These are phyloP conservation scores for Podospora fimiseda DNA, from an alignment of 495 filamentous ascomycete species.

Conservation along the genomic window DNA sequence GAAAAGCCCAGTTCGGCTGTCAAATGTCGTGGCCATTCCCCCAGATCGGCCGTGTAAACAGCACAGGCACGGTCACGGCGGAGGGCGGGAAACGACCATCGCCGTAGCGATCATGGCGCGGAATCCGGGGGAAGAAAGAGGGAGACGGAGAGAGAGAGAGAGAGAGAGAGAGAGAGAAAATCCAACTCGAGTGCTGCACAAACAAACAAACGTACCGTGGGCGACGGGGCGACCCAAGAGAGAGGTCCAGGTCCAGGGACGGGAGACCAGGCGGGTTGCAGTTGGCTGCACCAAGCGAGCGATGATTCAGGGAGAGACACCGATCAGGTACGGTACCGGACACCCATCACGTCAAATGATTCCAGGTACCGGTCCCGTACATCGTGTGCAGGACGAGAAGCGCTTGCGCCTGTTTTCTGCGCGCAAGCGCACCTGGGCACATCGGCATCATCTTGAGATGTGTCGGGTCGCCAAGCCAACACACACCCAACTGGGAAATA, in stretches of 20 bases:
- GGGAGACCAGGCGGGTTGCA: conserved; percentile 9
- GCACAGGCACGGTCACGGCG: not conserved
- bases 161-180: not conserved
- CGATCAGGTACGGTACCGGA: not conserved
- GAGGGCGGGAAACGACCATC: not conserved
- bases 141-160: not conserved
- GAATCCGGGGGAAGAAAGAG: not conserved
- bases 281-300: conserved; percentile 10
- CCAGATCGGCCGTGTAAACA: not conserved
- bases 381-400: too few relatives aligned
- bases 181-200: conserved; percentile 1
- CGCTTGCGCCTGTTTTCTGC: conserved; percentile 4
- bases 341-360: not conserved
- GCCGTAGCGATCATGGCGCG: conserved; percentile 6
- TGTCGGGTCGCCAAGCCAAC: not conserved
- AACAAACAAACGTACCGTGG: not conserved
- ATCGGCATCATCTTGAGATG: too few relatives aligned
- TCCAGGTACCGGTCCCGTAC: conserved; percentile 1
- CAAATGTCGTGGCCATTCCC: too few relatives aligned
- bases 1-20: too few relatives aligned
- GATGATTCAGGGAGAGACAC: not conserved
- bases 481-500: not conserved
- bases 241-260: conserved; percentile 6
- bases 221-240: conserved; percentile 9
- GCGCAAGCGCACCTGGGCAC: not conserved